Evolutionary conservation across 2,329 filamentous ascomycete genomes (phyloP).

Genomic region (Sclerotinia borealis): DNA sequence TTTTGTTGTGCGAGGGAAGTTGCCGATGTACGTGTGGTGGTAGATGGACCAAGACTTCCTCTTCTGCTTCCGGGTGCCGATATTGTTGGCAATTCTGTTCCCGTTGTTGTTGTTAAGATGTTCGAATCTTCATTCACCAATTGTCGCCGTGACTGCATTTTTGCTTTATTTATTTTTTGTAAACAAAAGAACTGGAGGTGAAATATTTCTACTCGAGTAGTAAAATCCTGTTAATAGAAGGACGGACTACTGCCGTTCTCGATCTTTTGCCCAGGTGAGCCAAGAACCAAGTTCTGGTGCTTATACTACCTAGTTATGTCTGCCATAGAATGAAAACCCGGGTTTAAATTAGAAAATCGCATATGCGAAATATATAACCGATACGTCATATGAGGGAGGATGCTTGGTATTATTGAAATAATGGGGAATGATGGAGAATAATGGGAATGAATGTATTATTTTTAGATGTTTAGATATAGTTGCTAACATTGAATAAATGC

Average conservation of each 20-base stretch:
- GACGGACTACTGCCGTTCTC: neutral
- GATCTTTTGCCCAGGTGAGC: neutral
- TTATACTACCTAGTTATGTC: neutral
- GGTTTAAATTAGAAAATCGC: neutral
- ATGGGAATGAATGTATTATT: too few relatives aligned
- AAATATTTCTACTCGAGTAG: neutral
- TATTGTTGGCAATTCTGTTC: neutral
- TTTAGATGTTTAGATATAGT: too few relatives aligned
- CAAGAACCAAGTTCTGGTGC: neutral
- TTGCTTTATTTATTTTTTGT: neutral
- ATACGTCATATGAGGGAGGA: neutral
- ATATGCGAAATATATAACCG: neutral
- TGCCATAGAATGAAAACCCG: neutral
- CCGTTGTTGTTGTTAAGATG: conserved; percentile 3
- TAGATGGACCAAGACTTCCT: neutral
- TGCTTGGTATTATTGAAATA: neutral
- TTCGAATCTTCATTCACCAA: neutral
- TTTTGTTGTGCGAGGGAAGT: conserved; percentile 1
- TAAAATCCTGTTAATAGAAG: neutral
- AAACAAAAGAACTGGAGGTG: neutral
- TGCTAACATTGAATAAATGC: too few relatives aligned
- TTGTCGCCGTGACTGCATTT: conserved; percentile 8
- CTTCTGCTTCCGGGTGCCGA: conserved; percentile 1
- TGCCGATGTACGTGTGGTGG: neutral
- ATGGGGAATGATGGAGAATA: too few relatives aligned